These are phyloP conservation scores for Primulina eburnea DNA, from an alignment of 257 asterid species.

Conservation along the genomic window DNA sequence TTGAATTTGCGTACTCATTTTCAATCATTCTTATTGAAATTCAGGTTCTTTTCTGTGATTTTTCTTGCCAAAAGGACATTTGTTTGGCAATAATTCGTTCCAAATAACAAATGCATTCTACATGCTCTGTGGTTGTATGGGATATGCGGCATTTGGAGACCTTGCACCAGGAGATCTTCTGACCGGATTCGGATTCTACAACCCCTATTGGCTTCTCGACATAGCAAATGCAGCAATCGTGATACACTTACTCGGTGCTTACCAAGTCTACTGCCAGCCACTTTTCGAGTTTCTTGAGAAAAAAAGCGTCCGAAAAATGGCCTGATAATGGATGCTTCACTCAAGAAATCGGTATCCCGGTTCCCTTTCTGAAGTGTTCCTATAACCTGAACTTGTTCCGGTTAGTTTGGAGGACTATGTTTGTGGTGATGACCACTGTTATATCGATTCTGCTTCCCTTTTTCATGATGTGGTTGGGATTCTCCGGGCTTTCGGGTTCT, in stretches of 20 bases:
- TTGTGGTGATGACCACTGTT: slow-evolving; percentile 41
- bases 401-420: slow-evolving; percentile 39
- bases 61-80: background rate
- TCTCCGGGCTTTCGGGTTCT: slow-evolving; percentile 53
- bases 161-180: slow-evolving; percentile 51
- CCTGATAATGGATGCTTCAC: slow-evolving; percentile 36
- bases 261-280: slow-evolving; percentile 56
- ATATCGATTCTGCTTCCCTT: slow-evolving; percentile 53
- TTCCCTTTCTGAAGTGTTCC: slow-evolving; percentile 15
- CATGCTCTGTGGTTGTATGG: slow-evolving; percentile 54
- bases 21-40: slow-evolving; percentile 52
- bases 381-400: slow-evolving; percentile 39
- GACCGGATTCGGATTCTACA: slow-evolving; percentile 55
- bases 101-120: slow-evolving; percentile 40
- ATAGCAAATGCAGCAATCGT: slow-evolving; percentile 53
- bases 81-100: background rate
- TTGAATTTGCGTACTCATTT: slow-evolving; percentile 52
- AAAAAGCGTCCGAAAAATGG: slow-evolving; percentile 25
- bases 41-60: slow-evolving; percentile 30
- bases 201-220: slow-evolving; percentile 56
- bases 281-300: slow-evolving; percentile 51
- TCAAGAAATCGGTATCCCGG: slow-evolving; percentile 24
- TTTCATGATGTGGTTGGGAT: slow-evolving; percentile 54
- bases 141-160: slow-evolving; percentile 55
- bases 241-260: slow-evolving; percentile 48